Conservation (phyloP, 2,329 filamentous ascomycete species). For the Trichophyton benhamiae region DNA sequence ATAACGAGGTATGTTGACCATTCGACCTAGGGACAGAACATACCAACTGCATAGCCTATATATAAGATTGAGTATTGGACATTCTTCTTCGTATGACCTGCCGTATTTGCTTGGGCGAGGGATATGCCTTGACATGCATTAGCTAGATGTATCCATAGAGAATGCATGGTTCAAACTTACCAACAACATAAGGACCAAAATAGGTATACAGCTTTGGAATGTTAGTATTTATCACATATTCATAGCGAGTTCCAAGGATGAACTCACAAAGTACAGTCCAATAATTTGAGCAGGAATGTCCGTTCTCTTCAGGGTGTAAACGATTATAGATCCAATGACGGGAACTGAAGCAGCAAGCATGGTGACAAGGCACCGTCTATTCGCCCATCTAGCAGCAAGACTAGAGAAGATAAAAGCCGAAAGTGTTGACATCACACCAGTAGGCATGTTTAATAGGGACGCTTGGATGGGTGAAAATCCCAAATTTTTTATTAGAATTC, state of each 20-base stretch:
- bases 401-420: conserved; percentile 23
- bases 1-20: not conserved
- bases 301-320: conserved; percentile 21
- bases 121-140: conserved; percentile 6
- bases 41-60: conserved; percentile 30
- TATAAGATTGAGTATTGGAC: conserved; percentile 29
- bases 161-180: conserved; percentile 6
- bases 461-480: conserved; percentile 49
- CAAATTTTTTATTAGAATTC: conserved; percentile 49
- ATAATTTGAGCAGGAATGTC: conserved; percentile 30
- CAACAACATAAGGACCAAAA: conserved; percentile 24
- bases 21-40: not conserved
- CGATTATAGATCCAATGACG: conserved; percentile 22
- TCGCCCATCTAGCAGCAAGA: conserved; percentile 21
- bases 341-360: conserved; percentile 22
- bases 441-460: conserved; percentile 28
- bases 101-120: conserved; percentile 21
- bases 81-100: conserved; percentile 32
- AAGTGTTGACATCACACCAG: conserved; percentile 24
- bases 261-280: conserved; percentile 26
- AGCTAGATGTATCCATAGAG: not conserved
- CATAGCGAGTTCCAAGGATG: not conserved
- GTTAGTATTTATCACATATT: not conserved
- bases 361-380: conserved; percentile 21
- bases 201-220: conserved; percentile 26